phyloP scores from a whole-genome alignment of 805 yeast genomes.

The Myxozyma sirexii region DNA sequence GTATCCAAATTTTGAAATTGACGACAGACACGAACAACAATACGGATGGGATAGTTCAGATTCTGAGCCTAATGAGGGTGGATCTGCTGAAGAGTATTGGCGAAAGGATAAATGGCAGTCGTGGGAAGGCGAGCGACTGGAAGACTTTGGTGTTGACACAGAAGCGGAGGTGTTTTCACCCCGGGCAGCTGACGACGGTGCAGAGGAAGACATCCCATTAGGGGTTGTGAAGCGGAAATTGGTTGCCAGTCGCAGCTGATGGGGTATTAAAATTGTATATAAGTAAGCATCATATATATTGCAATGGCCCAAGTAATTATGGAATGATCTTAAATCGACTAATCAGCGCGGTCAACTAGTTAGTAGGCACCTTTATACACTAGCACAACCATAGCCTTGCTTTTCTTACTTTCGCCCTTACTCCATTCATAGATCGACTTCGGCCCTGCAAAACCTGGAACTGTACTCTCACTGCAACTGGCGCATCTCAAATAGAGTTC shows the following conservation, averaged over 20 bases:
- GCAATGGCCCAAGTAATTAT: too few species aligned
- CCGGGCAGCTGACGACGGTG: not conserved
- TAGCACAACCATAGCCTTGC: too few species aligned
- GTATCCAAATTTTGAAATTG: not conserved
- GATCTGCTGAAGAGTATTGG: slow-evolving; percentile 45
- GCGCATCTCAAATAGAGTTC: not conserved
- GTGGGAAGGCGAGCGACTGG: slow-evolving; percentile 74
- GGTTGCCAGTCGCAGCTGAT: not conserved
- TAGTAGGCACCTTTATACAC: too few species aligned
- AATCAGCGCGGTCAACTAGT: too few species aligned
- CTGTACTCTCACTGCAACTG: too few species aligned
- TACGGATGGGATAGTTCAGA: not conserved
- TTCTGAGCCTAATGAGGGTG: slow-evolving; percentile 18
- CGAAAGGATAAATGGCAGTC: slow-evolving; percentile 35
- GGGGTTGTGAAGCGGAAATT: slow-evolving; percentile 5
- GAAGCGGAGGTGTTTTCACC: slow-evolving; percentile 51
- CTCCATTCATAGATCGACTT: too few species aligned
- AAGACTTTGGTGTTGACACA: slow-evolving; percentile 86
- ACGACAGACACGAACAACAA: not conserved
- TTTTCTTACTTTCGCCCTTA: too few species aligned
- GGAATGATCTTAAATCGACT: too few species aligned
- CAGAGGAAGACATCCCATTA: slow-evolving; percentile 8
- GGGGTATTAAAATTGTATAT: not conserved
- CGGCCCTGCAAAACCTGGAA: too few species aligned
- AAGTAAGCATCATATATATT: not conserved